These are phyloP conservation scores for Prunus persica DNA, from an alignment of 306 rosid species.

Conservation along the genomic window Prunus_persica_NCBIv2 NC_034012.1:15746501-15747000, in stretches of 20 bases:
- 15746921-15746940: conserved; percentile 60
- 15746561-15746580: neutral
- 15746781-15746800: conserved; percentile 41
- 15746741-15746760: conserved; percentile 38
- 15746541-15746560: neutral
- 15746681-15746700: neutral
- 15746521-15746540: conserved; percentile 9
- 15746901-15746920: conserved; percentile 48
- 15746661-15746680: neutral
- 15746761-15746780: conserved; percentile 73
- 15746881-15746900: conserved; percentile 40
- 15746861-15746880: conserved; percentile 34
- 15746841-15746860: conserved; percentile 30
- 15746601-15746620: neutral
- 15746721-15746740: conserved; percentile 46
- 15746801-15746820: conserved; percentile 38
- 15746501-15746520: neutral
- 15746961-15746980: neutral
- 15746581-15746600: neutral
- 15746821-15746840: conserved; percentile 33
- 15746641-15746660: conserved; percentile 1
- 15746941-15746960: conserved; percentile 57
- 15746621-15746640: conserved; percentile 1
- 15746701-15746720: conserved; percentile 29
- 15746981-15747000: neutral